Conservation (phyloP, 371 early-diverging fungal species). For the Haplosporangium sp. region DNA sequence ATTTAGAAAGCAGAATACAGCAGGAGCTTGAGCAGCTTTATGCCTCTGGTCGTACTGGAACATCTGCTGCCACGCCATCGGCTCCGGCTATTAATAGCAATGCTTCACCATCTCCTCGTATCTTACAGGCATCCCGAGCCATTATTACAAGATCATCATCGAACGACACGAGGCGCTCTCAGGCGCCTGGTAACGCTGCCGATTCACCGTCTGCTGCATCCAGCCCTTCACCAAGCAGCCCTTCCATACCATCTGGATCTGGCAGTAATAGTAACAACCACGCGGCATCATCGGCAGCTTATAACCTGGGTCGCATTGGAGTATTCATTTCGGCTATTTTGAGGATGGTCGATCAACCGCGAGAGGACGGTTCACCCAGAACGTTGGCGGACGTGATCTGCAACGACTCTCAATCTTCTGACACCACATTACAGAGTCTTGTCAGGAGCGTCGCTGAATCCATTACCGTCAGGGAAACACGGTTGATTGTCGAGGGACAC, state of each 20-base stretch:
- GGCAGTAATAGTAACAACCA: constrained; percentile 14
- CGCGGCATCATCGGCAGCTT: constrained; percentile 27
- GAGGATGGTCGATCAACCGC: constrained; percentile 55
- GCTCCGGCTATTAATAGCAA: not conserved
- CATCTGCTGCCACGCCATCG: not conserved
- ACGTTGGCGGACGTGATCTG: constrained; percentile 54
- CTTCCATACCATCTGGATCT: constrained; percentile 27
- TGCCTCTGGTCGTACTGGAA: constrained; percentile 6
- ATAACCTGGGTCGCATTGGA: constrained; percentile 54
- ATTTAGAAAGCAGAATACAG: constrained; percentile 13
- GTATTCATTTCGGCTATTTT: constrained; percentile 52
- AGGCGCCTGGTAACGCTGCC: constrained; percentile 3
- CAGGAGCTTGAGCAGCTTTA: constrained; percentile 22
- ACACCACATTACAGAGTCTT: constrained; percentile 38
- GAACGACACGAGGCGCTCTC: constrained; percentile 26
- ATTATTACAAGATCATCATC: constrained; percentile 16
- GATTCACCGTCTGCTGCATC: constrained; percentile 29
- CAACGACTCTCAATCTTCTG: constrained; percentile 37
- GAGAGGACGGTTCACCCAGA: constrained; percentile 52
- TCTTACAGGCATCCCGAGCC: constrained; percentile 13
- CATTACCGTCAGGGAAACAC: constrained; percentile 48
- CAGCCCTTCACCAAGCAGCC: constrained; percentile 41
- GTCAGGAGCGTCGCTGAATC: constrained; percentile 44
- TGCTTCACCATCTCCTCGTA: not conserved
- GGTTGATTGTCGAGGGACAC: constrained; percentile 45